Evolutionary conservation across 2,329 filamentous ascomycete genomes (phyloP).

Genomic region (Onygenales sp.): DNA sequence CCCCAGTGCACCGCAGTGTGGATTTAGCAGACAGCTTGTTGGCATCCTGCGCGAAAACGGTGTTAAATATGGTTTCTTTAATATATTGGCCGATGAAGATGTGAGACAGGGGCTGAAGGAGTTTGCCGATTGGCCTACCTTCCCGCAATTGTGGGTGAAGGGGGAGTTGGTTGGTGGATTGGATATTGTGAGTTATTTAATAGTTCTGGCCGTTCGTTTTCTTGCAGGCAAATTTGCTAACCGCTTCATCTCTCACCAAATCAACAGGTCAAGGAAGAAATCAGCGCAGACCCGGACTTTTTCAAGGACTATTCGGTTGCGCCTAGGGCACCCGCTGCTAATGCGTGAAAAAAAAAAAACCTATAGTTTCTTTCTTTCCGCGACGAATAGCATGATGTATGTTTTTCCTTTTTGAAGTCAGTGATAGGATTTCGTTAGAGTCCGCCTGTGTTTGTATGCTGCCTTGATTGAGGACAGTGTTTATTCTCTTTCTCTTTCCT

Average conservation of each 20-base stretch:
- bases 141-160: slow-evolving; percentile 84
- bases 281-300: slow-evolving; percentile 74
- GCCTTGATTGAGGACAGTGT: no score
- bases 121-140: slow-evolving; percentile 97
- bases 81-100: slow-evolving; percentile 95
- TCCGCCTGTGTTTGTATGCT: no score
- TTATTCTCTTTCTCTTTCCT: no score
- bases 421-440: not conserved
- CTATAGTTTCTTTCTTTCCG: slow-evolving; percentile 4
- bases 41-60: slow-evolving; percentile 76
- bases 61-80: slow-evolving; percentile 97
- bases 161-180: slow-evolving; percentile 87
- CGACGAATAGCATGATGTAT: not conserved
- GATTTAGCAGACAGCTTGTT: slow-evolving; percentile 87
- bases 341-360: slow-evolving; percentile 11
- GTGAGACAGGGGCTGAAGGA: slow-evolving; percentile 94
- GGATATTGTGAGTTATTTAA: slow-evolving; percentile 67
- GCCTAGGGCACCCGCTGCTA: slow-evolving; percentile 21
- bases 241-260: not conserved
- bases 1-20: slow-evolving; percentile 75
- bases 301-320: slow-evolving; percentile 58
- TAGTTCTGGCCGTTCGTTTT: slow-evolving; percentile 2
- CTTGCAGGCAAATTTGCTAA: not conserved
- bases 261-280: slow-evolving; percentile 79
- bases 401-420: not conserved